These are phyloP conservation scores for Teunomyces kruisii DNA, from an alignment of 805 yeast genomes.

Conservation along the genomic window DNA sequence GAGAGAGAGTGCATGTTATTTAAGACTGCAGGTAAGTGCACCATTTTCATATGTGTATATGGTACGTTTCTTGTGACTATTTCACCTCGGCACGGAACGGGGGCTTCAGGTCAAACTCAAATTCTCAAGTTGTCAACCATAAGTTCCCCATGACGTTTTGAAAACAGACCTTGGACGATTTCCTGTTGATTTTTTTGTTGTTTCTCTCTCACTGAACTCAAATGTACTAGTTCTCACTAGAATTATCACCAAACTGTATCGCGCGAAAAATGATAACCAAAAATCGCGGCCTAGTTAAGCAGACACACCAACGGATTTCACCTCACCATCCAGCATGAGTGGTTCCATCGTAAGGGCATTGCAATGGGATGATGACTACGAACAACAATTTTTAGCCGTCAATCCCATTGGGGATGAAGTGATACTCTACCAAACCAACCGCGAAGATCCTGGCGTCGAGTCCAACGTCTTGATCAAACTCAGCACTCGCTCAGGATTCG, in stretches of 20 bases:
- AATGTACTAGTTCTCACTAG: too few relatives aligned
- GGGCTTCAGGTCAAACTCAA: too few relatives aligned
- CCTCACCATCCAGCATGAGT: constrained; percentile 38
- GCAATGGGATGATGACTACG: constrained; percentile 57
- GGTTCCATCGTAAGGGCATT: constrained; percentile 60
- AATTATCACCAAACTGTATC: not conserved
- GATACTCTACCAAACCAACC: constrained; percentile 56
- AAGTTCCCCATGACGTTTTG: too few relatives aligned
- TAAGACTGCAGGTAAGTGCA: too few relatives aligned
- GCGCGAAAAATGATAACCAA: not conserved
- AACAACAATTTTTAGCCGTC: constrained; percentile 63
- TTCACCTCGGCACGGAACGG: too few relatives aligned
- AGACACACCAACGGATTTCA: not conserved
- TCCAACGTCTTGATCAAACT: constrained; percentile 51
- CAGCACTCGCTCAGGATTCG: constrained; percentile 62
- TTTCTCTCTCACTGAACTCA: too few relatives aligned
- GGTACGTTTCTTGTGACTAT: too few relatives aligned
- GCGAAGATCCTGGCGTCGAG: constrained; percentile 47
- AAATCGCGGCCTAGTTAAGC: not conserved
- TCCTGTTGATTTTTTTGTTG: too few relatives aligned
- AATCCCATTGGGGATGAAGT: constrained; percentile 83
- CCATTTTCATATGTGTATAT: too few relatives aligned
- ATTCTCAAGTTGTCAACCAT: too few relatives aligned
- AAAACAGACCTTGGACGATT: too few relatives aligned
- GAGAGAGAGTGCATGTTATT: too few relatives aligned